These are phyloP conservation scores for Pharus latifolius DNA, from an alignment of 176 grass and related monocot genomes.

Conservation along the genomic window DNA sequence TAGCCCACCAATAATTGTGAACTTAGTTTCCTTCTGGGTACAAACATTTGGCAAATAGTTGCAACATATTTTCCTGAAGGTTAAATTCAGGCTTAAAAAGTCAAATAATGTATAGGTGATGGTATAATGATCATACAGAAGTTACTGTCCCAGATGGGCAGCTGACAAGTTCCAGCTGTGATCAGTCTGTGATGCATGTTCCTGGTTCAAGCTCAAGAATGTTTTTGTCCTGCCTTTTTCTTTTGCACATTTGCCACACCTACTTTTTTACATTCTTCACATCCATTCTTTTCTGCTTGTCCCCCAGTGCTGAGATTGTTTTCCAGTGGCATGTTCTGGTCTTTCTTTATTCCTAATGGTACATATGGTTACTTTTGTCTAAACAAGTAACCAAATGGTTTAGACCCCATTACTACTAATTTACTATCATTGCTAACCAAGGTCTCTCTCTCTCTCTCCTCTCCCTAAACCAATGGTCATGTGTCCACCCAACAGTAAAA, in stretches of 20 bases:
- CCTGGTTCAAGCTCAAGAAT: slow-evolving; percentile 20
- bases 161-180: slow-evolving; percentile 3
- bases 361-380: not conserved
- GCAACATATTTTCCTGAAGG: too few relatives aligned
- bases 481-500: too few relatives aligned
- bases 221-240: not conserved
- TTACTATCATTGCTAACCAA: not conserved
- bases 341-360: not conserved
- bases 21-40: too few relatives aligned
- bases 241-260: slow-evolving; percentile 1
- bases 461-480: too few relatives aligned
- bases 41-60: too few relatives aligned
- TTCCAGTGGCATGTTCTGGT: not conserved
- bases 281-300: not conserved
- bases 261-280: not conserved
- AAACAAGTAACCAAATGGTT: not conserved
- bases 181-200: not conserved
- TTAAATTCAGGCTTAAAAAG: too few relatives aligned
- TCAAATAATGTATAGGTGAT: too few relatives aligned
- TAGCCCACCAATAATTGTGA: too few relatives aligned
- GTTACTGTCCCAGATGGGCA: too few relatives aligned
- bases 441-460: too few relatives aligned
- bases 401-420: not conserved
- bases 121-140: too few relatives aligned
- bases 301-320: not conserved